Evolutionary conservation across 2,329 filamentous ascomycete genomes (phyloP), one percentile per base, ranked within the genome.

Genomic region (Orbilia blumenaviensis): DNA sequence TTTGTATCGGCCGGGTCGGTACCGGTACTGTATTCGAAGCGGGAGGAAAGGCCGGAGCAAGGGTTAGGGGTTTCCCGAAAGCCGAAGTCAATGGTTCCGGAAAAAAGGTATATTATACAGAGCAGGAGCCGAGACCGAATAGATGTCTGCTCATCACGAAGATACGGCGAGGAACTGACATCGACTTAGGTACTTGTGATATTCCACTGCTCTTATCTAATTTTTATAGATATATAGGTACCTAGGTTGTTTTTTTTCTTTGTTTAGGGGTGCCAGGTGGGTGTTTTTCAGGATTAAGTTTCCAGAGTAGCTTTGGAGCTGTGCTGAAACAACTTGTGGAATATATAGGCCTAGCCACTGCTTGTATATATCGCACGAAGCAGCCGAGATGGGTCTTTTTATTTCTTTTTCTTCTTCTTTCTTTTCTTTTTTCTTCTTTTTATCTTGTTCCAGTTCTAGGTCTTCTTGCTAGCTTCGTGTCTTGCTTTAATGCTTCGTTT

Each of bases 11-110:
- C 48, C 27, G 29, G n/a, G 41, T 52, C 34, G 58, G 34, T 23
- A 46, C n/a, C n/a, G n/a, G n/a, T n/a, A n/a, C n/a, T n/a, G n/a
- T n/a, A n/a, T n/a, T 52, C 21, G 21, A 64, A 21, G 18, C 27
- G 48, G 56, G 48, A n/a, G 54, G 29, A 48, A 54, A 46, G 56
- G 44, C 48, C 21, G 38, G 54, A n/a, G n/a, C n/a, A n/a, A n/a
- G n/a, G n/a, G n/a, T n/a, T n/a, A n/a, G n/a, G n/a, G n/a, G n/a
- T n/a, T 66, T 50, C 25, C 34, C 71, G 71, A 75, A 75, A 75
- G 54, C 71, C 71, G 63, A 75, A 61, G 48, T 68, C 63, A 75
- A 75, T 75, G 71, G 71, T 75, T 75, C 71, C 71, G 71, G 63
- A 32, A 50, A 10, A 25, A 56, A 21, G 3, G 10, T 23, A 1